Evolutionary conservation across 2,329 filamentous ascomycete genomes (phyloP).

Genomic region (Rhytidhysteron rufulum): DNA sequence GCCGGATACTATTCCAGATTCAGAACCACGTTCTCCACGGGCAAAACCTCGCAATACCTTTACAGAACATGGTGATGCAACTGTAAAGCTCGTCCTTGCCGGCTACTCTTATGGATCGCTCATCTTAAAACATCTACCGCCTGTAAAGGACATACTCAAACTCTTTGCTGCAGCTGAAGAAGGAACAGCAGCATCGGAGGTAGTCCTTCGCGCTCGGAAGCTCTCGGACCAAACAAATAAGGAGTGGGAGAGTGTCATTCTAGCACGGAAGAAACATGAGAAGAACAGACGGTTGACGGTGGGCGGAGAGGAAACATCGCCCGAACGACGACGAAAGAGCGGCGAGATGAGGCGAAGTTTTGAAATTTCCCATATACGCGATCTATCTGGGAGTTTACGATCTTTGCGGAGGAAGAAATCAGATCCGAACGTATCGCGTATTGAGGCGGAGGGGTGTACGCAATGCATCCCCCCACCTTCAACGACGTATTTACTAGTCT

Average conservation of each 20-base stretch:
- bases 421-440: background rate
- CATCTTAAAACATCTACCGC: conserved; percentile 69
- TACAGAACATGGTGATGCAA: background rate
- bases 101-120: conserved; percentile 93
- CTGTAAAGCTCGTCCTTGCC: conserved; percentile 59
- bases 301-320: conserved; percentile 46
- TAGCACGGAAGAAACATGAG: conserved; percentile 20
- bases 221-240: conserved; percentile 62
- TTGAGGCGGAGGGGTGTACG: background rate
- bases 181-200: conserved; percentile 63
- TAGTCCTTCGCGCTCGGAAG: conserved; percentile 65
- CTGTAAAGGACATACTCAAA: conserved; percentile 52
- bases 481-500: conserved; percentile 44
- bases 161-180: conserved; percentile 52
- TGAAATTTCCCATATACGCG: conserved; percentile 32
- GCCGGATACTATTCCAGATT: conserved; percentile 13
- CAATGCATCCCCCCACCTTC: background rate
- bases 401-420: conserved; percentile 14
- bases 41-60: background rate
- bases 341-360: conserved; percentile 34
- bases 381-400: conserved; percentile 25
- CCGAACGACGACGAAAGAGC: conserved; percentile 37
- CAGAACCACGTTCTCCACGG: conserved; percentile 1
- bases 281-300: conserved; percentile 23
- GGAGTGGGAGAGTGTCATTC: conserved; percentile 30